These are phyloP conservation scores for Pseudomonodictys pantanalensis DNA, from an alignment of 495 filamentous ascomycete genomes.

Conservation along the genomic window DNA sequence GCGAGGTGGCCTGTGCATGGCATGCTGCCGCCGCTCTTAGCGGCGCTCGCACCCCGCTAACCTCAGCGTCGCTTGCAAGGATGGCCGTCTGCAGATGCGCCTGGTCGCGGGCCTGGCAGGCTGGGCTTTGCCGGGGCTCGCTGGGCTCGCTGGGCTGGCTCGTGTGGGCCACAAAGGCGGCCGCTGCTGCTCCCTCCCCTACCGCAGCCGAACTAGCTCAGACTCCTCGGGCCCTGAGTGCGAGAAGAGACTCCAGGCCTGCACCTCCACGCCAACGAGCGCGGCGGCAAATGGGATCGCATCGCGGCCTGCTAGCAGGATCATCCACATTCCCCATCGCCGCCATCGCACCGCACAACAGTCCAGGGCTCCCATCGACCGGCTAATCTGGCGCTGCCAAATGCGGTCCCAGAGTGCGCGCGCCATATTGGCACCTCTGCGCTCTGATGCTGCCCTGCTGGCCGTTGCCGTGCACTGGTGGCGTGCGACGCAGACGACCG, in stretches of 20 bases:
- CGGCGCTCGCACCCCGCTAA: background rate
- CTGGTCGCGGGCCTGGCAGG: background rate
- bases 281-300: constrained; percentile 33
- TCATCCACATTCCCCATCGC: no score
- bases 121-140: no score
- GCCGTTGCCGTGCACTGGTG: constrained; percentile 31
- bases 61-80: background rate
- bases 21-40: no score
- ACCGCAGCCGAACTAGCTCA: no score
- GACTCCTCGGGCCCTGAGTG: no score
- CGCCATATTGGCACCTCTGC: constrained; percentile 19
- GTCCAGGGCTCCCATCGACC: background rate
- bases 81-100: background rate
- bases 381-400: constrained; percentile 27
- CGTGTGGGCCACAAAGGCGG: constrained; percentile 31
- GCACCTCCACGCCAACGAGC: no score
- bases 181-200: constrained; percentile 9
- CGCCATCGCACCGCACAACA: background rate
- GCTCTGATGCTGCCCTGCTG: background rate
- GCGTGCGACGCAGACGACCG: constrained; percentile 8
- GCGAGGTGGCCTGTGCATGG: background rate
- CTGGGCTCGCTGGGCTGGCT: no score
- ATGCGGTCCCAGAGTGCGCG: constrained; percentile 21
- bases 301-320: no score
- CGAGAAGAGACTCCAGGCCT: no score